phyloP scores from a whole-genome alignment of 208 protist genomes.

The Leptomonas pyrrhocoris region DNA sequence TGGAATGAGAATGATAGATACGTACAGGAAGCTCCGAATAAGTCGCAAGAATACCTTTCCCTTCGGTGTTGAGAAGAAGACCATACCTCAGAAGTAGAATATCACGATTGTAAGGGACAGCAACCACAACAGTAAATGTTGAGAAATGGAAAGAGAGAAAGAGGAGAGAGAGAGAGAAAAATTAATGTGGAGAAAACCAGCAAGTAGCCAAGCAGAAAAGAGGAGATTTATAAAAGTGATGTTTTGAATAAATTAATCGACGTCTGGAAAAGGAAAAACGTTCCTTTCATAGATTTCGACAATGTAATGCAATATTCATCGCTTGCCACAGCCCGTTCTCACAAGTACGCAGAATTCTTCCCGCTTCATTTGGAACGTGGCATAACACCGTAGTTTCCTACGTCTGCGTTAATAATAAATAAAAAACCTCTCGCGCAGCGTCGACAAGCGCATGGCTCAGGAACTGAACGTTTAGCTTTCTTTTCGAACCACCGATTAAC shows the following conservation, averaged over 20 bases:
- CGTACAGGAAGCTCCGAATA: background rate
- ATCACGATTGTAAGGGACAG: background rate
- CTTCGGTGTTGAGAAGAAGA: background rate
- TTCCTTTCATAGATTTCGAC: no score
- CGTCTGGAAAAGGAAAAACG: background rate
- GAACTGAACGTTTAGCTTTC: background rate
- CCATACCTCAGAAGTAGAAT: background rate
- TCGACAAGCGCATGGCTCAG: no score
- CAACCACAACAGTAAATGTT: background rate
- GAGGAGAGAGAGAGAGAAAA: conserved; percentile 13
- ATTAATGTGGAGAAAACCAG: conserved; percentile 13
- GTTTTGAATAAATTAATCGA: background rate
- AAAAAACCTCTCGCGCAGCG: no score
- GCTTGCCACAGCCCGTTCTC: no score
- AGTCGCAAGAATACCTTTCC: no score
- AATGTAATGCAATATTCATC: no score
- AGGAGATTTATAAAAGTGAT: background rate
- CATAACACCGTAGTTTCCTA: no score
- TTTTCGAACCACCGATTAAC: background rate
- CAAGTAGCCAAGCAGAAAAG: conserved; percentile 3
- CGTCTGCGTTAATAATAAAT: no score
- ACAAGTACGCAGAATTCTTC: no score
- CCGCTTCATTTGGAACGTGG: no score
- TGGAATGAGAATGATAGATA: background rate
- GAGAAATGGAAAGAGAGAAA: conserved; percentile 10